Percentiles rank a stretch among this genome's conserved stretches.
Conservation (phyloP, 352 stramenopile genomes). For the Globisporangium nagaii region DNA sequence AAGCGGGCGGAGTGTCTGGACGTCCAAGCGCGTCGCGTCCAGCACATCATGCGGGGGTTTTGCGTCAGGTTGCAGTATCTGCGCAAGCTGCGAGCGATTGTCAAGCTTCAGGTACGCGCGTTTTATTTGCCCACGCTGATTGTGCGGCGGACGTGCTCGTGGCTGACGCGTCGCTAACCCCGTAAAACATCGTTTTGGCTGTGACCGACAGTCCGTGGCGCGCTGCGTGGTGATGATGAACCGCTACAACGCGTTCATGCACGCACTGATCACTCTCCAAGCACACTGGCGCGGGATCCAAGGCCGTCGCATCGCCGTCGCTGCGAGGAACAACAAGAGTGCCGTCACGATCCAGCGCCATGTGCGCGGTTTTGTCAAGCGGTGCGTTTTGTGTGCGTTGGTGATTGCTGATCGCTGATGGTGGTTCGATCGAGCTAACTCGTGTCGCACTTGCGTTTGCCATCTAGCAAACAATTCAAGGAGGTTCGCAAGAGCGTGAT, state of each 20-base stretch:
- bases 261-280: conserved; percentile 58
- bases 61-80: conserved; percentile 50
- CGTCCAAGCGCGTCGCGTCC: conserved; percentile 50
- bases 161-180: conserved; percentile 2
- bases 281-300: conserved; percentile 73
- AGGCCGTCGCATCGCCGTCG: conserved; percentile 41
- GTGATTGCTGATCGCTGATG: background rate
- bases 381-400: conserved; percentile 18
- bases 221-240: conserved; percentile 76
- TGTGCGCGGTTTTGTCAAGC: conserved; percentile 54
- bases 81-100: conserved; percentile 59
- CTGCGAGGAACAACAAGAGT: conserved; percentile 51
- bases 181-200: background rate
- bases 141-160: background rate
- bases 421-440: too few relatives aligned
- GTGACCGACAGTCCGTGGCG: conserved; percentile 54
- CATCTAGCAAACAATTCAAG: conserved; percentile 50
- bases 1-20: conserved; percentile 54
- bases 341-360: conserved; percentile 66
- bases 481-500: conserved; percentile 41
- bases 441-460: background rate
- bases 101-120: conserved; percentile 63
- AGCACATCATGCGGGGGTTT: conserved; percentile 74
- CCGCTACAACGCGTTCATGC: conserved; percentile 55
- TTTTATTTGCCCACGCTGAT: background rate